Base-by-base conservation (phyloP, 495 filamentous ascomycete genomes). In the Pyronema domesticum region DNA sequence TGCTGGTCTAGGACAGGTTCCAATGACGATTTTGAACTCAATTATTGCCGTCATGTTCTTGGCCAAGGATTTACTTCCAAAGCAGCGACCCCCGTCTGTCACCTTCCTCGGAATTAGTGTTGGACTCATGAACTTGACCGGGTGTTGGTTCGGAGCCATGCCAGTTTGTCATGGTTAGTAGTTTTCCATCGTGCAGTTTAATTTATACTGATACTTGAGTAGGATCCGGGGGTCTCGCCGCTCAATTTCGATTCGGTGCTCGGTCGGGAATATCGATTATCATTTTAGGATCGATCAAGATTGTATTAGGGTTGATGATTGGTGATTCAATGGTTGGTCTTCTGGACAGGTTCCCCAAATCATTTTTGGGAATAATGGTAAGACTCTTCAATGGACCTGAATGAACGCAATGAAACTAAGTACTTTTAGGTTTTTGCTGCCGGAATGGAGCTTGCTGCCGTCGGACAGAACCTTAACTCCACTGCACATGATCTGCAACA, bases 81-180 rank as follows among this genome's bases (percentile, higher is more conserved):
- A 78, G 7, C 69, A 81, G 1, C 74, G 73, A 0, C 69, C 78
- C 0, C 86, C 86, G 1, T 76, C 77, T 0, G 75, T 81, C 13
- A 87, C 85, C 0, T 71, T 77, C 1, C 72, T 95, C 15, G 89
- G 88, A 0, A 61, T 93, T 49, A 89, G 84, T 44, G 84, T 96
- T 7, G 78, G 79, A 0, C 58, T 68, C 3, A 91, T 94, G 80
- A 95, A 95, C 64, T 69, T 95, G 6, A 58, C 83, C 5, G 82
- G 84, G 6, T 87, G 82, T 67, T 89, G 84, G 82, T 91, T 94
- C 65, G 89, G 87, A 33, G 84, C 81, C 0, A 96, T 96, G 89
- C 89, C 89, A 5, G 83, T 94, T 1, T 96, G 89, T 60, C 89
- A 95, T 63, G 89, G 89, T 15, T 50, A 35, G 30, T 57, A 56